A percentile compares a stretch with the other conserved stretches of the same genome.
These are phyloP conservation scores for Protomyces pachydermus DNA, from an alignment of 1,139 yeast species.

Conservation along the genomic window DNA sequence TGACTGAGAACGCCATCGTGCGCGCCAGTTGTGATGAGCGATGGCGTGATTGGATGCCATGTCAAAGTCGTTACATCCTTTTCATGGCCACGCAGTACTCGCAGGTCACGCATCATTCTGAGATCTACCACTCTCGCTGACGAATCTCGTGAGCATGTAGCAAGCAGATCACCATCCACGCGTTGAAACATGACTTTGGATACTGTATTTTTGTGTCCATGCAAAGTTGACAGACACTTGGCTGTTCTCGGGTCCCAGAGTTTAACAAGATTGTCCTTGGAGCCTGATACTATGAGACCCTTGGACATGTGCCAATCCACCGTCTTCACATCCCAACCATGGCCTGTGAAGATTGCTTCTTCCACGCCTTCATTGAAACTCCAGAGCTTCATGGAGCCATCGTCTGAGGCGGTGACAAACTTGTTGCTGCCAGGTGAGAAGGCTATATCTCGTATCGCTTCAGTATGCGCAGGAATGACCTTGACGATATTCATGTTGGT, in stretches of 20 bases:
- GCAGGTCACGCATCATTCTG: conserved; percentile 71
- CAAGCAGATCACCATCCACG: conserved; percentile 64
- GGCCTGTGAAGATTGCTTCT: conserved; percentile 77
- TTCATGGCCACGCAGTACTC: conserved; percentile 70
- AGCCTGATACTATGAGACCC: conserved; percentile 63
- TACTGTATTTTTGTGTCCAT: conserved; percentile 91
- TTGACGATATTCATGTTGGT: conserved; percentile 95
- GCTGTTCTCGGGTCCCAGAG: conserved; percentile 94
- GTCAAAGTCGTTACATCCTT: conserved; percentile 79
- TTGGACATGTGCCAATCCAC: conserved; percentile 94
- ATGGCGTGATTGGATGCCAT: conserved; percentile 89
- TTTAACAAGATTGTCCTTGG: conserved; percentile 87
- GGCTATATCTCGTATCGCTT: conserved; percentile 78
- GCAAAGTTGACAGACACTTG: conserved; percentile 68
- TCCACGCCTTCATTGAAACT: conserved; percentile 85
- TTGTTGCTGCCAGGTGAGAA: conserved; percentile 83
- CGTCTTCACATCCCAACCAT: conserved; percentile 97
- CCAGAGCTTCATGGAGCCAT: conserved; percentile 85
- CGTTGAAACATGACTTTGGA: conserved; percentile 73
- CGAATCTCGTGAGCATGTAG: conserved; percentile 83
- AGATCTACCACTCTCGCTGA: conserved; percentile 84
- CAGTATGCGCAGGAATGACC: conserved; percentile 64
- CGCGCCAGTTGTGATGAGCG: conserved; percentile 76
- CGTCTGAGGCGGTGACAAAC: conserved; percentile 72
- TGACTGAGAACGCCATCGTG: conserved; percentile 84